A percentile compares a stretch with the other conserved stretches of the same genome.
These are phyloP conservation scores for Dryas alaskensis DNA, from an alignment of 306 rosid genomes.

Conservation along the genomic window DNA sequence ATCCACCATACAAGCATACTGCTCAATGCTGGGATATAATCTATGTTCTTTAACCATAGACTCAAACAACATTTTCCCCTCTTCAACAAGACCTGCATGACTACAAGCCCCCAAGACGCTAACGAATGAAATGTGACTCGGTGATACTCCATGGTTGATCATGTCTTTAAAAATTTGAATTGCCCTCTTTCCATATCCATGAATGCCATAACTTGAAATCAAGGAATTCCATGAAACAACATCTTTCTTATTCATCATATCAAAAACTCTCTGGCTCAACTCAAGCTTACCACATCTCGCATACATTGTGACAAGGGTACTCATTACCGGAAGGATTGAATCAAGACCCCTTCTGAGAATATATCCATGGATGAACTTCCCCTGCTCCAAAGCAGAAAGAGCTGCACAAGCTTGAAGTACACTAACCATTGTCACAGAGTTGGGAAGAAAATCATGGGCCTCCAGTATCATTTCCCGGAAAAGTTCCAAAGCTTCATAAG, in stretches of 20 bases:
- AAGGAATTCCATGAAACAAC: constrained; percentile 84
- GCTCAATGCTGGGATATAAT: constrained; percentile 71
- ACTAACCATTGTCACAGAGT: constrained; percentile 93
- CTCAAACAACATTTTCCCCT: constrained; percentile 63
- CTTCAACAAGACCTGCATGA: constrained; percentile 78
- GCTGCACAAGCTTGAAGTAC: constrained; percentile 87
- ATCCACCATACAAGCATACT: constrained; percentile 92
- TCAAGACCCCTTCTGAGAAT: constrained; percentile 88
- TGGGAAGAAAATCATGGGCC: constrained; percentile 59
- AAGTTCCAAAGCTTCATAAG: constrained; percentile 73
- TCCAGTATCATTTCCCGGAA: constrained; percentile 66
- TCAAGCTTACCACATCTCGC: constrained; percentile 80
- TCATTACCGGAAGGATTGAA: constrained; percentile 76
- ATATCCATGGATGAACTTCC: constrained; percentile 79
- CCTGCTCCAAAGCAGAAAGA: constrained; percentile 74
- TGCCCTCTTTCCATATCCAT: constrained; percentile 76
- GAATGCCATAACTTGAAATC: constrained; percentile 80
- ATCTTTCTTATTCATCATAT: constrained; percentile 54
- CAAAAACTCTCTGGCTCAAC: constrained; percentile 57
- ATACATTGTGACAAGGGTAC: constrained; percentile 74
- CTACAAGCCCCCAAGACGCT: constrained; percentile 90
- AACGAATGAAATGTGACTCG: constrained; percentile 62
- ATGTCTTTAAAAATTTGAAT: constrained; percentile 63
- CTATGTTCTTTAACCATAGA: constrained; percentile 57
- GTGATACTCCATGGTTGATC: constrained; percentile 61